phyloP scores from a whole-genome alignment of 345 rosid species.

The Abelmoschus esculentus region DNA sequence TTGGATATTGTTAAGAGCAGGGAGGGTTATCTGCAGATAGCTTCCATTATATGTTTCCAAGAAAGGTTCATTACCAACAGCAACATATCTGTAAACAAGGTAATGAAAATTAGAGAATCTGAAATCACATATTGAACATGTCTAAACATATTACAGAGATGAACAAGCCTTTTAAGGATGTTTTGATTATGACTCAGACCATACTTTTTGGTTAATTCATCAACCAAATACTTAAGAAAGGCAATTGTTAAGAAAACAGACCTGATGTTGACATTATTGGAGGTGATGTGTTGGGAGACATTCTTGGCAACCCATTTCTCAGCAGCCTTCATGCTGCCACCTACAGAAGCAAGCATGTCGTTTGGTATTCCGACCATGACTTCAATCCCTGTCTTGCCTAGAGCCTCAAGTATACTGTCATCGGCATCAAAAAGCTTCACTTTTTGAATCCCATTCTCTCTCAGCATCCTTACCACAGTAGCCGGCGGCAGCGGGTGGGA shows the following conservation, averaged over 20 bases:
- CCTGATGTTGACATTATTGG: constrained; percentile 72
- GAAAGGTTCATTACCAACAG: constrained; percentile 95
- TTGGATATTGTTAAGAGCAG: constrained; percentile 77
- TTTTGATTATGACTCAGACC: no score
- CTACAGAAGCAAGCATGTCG: constrained; percentile 68
- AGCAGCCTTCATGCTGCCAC: constrained; percentile 64
- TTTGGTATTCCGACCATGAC: constrained; percentile 99
- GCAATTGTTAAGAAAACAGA: constrained; percentile 8
- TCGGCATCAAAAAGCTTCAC: constrained; percentile 95
- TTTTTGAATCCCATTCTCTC: constrained; percentile 63
- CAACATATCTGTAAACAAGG: constrained; percentile 59
- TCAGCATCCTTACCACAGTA: constrained; percentile 57
- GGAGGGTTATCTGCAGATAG: constrained; percentile 51
- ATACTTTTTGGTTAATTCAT: no score
- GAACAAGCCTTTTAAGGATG: no score
- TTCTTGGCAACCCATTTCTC: constrained; percentile 90
- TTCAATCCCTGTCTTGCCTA: constrained; percentile 70
- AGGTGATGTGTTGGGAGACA: constrained; percentile 54
- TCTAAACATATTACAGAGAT: no score
- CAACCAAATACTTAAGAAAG: no score
- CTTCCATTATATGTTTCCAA: constrained; percentile 67
- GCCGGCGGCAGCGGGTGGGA: constrained; percentile 69
- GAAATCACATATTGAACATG: no score
- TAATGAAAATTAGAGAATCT: not conserved
- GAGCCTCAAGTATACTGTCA: constrained; percentile 52